Base-by-base conservation (phyloP, 2,329 filamentous ascomycete genomes). In the Ceratocystiopsis sp. region DNA sequence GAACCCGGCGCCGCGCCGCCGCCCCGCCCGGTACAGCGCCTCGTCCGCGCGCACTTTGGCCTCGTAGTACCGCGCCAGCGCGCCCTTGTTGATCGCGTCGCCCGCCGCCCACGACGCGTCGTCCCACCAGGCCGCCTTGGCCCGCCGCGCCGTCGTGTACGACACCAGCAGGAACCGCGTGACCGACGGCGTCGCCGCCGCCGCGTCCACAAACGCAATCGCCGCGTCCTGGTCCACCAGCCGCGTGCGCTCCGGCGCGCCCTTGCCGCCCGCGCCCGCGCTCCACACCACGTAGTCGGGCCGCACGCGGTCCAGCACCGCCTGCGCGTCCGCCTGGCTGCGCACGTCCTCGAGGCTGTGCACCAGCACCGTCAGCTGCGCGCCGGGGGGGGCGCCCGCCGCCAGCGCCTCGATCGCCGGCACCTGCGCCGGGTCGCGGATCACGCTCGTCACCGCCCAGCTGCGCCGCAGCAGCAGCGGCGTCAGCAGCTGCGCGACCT, bases 391-490 rank as follows among this genome's bases (percentile, higher is more conserved):
- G 29, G 36, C 35, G 10, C 15, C 38, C 39, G 25, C 35, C 1
- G 41, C 48, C 18, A 83, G 68, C 45, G 69, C 68, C 52, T 79
- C 62, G 45, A 93, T 77, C 42, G 75, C 64, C 4, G 65, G 55
- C 37, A 71, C 68, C 51, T 91, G 84, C 0, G 76, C 74, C n/a
- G 73, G 64, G 49, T 76, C 73, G 53, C 84, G 80, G 57, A 93
- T 79, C 47, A 91, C 65, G 57, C 78, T 84, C 46, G 80, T 86
- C 43, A 93, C 80, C 50, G 73, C 74, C 80, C 83, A 89, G 33
- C 73, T 74, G 50, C 78, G 75, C 41, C 75, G 67, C 37, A 91
- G 73, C 9, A 93, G 75, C 46, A 87, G 69, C 2, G 80, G 81
- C 10, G 84, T 91, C 35, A 91, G 69, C 37, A 79, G 63, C 46